Base-by-base conservation (phyloP, 352 stramenopile genomes). In the Pythium dissimile region DNA sequence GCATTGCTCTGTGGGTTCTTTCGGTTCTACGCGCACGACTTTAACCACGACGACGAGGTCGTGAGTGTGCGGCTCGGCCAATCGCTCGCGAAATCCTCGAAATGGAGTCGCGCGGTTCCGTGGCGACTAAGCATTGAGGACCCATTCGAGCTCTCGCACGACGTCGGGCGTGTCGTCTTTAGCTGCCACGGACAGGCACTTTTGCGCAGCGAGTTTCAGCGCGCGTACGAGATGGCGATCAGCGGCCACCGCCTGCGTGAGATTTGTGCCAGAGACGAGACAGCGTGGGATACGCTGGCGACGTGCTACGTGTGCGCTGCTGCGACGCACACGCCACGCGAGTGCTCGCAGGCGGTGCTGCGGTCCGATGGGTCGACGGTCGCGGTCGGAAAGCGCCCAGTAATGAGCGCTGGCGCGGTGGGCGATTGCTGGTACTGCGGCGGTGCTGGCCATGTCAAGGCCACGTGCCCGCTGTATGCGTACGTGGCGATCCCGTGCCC, bases 1-100 rank as follows among this genome's bases (percentile, higher is more conserved):
- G 88, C 92, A 41, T 65, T 99, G 7, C 83, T 99, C 12, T 77
- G 88, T 20, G 93, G 88, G 0, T 99, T 99, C 77, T 99, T 99
- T 71, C 82, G 90, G 18, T 99, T 98, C 65, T 99, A 97, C 71
- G 87, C 91, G 3, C 91, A 78, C 42, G 80, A 98, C 35, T 98
- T 99, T 62, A 96, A 99, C 72, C 89, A 94, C 65, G 92, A 97
- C 42, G 78, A 95, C 42, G 70, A 95, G 20, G 93, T 99, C 5
- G 91, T 99, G 42, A 98, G 88, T 54, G 76, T 99, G 13, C 85
- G 96, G 10, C 80, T 76, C 15, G 94, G 80, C 11, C 65, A 65
- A 3, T 30, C 74, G 8, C 60, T 92, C 47, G 75, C 78, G 2
- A 91, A 90, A 59, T 75, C 72, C 32, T 80, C 75, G 13, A 92